A percentile compares a stretch with the other conserved stretches of the same genome.
phyloP scores from a whole-genome alignment of 2,329 filamentous ascomycete genomes.

The Diaporthe helianthi region DNA sequence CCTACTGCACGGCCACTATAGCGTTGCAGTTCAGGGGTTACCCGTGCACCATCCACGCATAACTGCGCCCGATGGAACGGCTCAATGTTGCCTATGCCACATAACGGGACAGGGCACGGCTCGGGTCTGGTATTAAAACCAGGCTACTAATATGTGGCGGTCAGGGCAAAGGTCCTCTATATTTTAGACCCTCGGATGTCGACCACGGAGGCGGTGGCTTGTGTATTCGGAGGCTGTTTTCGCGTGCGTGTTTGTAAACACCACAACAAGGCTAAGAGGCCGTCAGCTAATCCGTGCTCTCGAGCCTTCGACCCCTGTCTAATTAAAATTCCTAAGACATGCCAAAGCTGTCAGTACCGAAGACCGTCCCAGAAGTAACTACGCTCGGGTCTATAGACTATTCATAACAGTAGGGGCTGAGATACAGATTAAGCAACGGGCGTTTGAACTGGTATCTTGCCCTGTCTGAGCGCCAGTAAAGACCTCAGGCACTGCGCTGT shows the following conservation, averaged over 20 bases:
- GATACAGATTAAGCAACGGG: background rate
- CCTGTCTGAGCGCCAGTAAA: background rate
- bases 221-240: background rate
- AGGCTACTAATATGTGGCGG: background rate
- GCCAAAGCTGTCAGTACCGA: conserved; percentile 1
- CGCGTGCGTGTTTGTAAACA: background rate
- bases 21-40: conserved; percentile 13
- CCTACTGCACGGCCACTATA: background rate
- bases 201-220: background rate
- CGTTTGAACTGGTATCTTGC: background rate
- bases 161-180: background rate
- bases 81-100: too few relatives aligned
- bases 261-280: background rate
- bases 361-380: background rate
- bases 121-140: background rate
- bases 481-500: background rate
- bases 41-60: conserved; percentile 5
- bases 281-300: background rate
- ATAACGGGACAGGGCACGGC: background rate
- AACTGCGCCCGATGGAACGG: too few relatives aligned
- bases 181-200: background rate
- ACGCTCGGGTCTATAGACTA: background rate
- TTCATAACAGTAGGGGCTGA: background rate
- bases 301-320: conserved; percentile 6
- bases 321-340: conserved; percentile 2